Percentiles rank a stretch among this genome's conserved stretches.
Evolutionary conservation across 2,329 filamentous ascomycete genomes (phyloP).

Genomic region (Phaeosphaeria sp.): DNA sequence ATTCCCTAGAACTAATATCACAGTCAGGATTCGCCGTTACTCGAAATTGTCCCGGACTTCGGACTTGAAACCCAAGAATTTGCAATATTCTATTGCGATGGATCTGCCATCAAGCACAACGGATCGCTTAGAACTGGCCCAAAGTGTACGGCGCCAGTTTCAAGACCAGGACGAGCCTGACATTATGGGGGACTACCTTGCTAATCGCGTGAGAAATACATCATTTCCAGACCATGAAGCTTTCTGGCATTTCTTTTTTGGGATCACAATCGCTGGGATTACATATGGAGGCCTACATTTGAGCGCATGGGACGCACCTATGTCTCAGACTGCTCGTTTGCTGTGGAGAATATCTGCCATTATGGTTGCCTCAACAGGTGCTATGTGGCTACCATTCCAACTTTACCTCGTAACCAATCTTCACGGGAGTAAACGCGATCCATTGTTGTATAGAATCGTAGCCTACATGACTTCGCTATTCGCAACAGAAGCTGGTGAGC

Average conservation of each 20-base stretch:
- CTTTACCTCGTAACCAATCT: not conserved
- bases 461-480: too few relatives aligned
- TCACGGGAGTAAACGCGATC: too few relatives aligned
- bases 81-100: not conserved
- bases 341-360: not conserved
- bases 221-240: not conserved
- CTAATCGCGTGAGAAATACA: not conserved
- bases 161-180: not conserved
- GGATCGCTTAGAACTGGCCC: not conserved
- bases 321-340: not conserved
- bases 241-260: not conserved
- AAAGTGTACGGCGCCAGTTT: not conserved
- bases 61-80: too few relatives aligned
- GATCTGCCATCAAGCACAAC: not conserved
- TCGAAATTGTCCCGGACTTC: too few relatives aligned
- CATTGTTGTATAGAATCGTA: too few relatives aligned
- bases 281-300: not conserved
- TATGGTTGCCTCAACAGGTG: not conserved
- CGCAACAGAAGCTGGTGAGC: too few relatives aligned
- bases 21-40: not conserved
- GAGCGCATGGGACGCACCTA: not conserved
- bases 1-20: not conserved
- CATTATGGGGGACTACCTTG: not conserved
- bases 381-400: not conserved
- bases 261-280: not conserved